Conservation (phyloP, 306 rosid genomes). For the Cicer cuneatum region DNA sequence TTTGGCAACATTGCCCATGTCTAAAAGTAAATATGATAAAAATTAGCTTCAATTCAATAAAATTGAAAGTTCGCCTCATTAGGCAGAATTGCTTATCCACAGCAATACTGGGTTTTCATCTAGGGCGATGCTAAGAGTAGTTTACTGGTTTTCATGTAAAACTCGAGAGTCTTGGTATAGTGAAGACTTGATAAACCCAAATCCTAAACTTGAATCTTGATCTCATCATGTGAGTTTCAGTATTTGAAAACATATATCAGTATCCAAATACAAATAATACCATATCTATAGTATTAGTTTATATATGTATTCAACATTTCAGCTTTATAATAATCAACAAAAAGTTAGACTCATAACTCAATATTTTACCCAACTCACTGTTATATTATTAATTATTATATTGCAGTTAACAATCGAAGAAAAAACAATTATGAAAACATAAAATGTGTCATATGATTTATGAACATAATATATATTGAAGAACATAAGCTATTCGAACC, state of each 20-base stretch:
- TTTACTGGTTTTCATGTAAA: background rate
- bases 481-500: background rate
- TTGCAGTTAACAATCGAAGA: background rate
- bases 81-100: background rate
- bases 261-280: background rate
- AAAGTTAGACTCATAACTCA: background rate
- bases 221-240: background rate
- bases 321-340: background rate
- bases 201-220: background rate
- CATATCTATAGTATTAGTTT: too few relatives aligned
- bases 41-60: background rate
- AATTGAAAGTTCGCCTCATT: background rate
- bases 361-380: background rate
- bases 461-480: background rate
- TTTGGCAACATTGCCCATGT: conserved; percentile 15
- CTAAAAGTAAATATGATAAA: background rate
- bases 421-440: background rate
- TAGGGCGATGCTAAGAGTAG: background rate
- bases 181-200: background rate
- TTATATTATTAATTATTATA: background rate
- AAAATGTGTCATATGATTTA: background rate
- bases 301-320: background rate
- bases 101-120: background rate
- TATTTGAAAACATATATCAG: conserved; percentile 12
- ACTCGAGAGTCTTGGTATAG: background rate